These are phyloP conservation scores for Diutina rugosa DNA, from an alignment of 1,139 yeast species.

Conservation along the genomic window DNA sequence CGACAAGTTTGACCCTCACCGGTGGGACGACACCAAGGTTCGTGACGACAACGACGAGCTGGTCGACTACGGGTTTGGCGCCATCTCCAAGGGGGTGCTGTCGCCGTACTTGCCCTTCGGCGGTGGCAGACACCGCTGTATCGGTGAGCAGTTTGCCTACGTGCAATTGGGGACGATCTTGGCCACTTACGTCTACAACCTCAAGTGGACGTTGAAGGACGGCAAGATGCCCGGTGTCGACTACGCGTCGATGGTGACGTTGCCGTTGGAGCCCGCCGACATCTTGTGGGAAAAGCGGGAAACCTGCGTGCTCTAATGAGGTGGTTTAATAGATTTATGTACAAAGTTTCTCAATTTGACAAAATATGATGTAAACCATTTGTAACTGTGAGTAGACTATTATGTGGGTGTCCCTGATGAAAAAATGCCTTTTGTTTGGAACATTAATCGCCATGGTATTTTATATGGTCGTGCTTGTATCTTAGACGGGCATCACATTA, in stretches of 20 bases:
- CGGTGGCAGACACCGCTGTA: conserved; percentile 99
- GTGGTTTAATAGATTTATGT: background rate
- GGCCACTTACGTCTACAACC: conserved; percentile 60
- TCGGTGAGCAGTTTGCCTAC: conserved; percentile 97
- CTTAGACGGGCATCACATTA: too few relatives aligned
- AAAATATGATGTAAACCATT: too few relatives aligned
- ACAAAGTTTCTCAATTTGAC: background rate
- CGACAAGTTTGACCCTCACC: conserved; percentile 59
- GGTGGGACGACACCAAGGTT: conserved; percentile 55
- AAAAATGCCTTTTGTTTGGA: too few relatives aligned
- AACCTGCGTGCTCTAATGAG: background rate
- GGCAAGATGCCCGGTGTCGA: conserved; percentile 32
- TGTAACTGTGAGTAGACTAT: too few relatives aligned
- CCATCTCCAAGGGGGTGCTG: conserved; percentile 87
- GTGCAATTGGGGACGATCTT: conserved; percentile 84
- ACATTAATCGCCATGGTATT: too few relatives aligned
- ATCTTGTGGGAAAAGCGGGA: conserved; percentile 2
- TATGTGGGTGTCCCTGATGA: background rate
- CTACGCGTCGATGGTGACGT: conserved; percentile 86
- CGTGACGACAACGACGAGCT: conserved; percentile 30
- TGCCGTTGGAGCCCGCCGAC: conserved; percentile 65
- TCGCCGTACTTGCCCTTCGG: conserved; percentile 97
- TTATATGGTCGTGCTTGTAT: too few relatives aligned
- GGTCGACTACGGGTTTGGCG: conserved; percentile 92
- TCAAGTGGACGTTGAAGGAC: conserved; percentile 71